phyloP scores from a whole-genome alignment of 1,284 basidiomycete genomes.

The Trichosporon sp. region DNA sequence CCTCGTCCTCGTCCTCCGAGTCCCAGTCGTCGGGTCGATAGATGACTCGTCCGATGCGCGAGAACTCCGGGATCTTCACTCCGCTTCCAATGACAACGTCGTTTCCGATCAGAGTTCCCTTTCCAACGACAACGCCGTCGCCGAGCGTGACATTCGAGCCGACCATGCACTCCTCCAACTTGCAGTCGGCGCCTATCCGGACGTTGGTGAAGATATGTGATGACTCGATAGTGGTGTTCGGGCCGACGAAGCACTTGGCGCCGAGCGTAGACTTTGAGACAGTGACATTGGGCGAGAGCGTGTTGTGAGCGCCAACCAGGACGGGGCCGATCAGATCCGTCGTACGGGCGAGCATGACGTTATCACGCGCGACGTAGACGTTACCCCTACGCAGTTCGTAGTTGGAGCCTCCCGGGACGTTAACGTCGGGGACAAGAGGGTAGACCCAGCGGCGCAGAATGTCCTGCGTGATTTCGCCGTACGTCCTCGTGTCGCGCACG shows the following conservation, averaged over 20 bases:
- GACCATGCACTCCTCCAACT: slow-evolving; percentile 65
- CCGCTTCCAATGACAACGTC: slow-evolving; percentile 66
- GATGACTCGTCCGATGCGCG: slow-evolving; percentile 66
- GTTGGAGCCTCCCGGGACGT: slow-evolving; percentile 69
- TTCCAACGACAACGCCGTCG: slow-evolving; percentile 50
- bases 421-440: slow-evolving; percentile 89
- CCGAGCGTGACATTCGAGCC: slow-evolving; percentile 47
- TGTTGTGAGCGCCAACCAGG: slow-evolving; percentile 35
- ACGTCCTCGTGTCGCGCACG: slow-evolving; percentile 81
- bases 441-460: slow-evolving; percentile 89
- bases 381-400: slow-evolving; percentile 82
- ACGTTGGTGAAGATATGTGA: slow-evolving; percentile 80
- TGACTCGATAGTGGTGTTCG: slow-evolving; percentile 60
- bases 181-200: slow-evolving; percentile 67
- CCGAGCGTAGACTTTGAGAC: slow-evolving; percentile 62
- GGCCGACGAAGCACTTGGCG: slow-evolving; percentile 73
- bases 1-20: slow-evolving; percentile 53
- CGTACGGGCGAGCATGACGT: slow-evolving; percentile 69
- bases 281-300: slow-evolving; percentile 36
- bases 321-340: slow-evolving; percentile 38
- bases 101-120: slow-evolving; percentile 57
- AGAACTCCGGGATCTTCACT: slow-evolving; percentile 64
- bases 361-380: slow-evolving; percentile 73
- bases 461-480: slow-evolving; percentile 85
- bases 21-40: slow-evolving; percentile 68